A percentile compares a stretch with the other conserved stretches of the same genome.
Evolutionary conservation across 78 protist genomes (phyloP).

Genomic region (Anaeramoeba flamelloides): DNA sequence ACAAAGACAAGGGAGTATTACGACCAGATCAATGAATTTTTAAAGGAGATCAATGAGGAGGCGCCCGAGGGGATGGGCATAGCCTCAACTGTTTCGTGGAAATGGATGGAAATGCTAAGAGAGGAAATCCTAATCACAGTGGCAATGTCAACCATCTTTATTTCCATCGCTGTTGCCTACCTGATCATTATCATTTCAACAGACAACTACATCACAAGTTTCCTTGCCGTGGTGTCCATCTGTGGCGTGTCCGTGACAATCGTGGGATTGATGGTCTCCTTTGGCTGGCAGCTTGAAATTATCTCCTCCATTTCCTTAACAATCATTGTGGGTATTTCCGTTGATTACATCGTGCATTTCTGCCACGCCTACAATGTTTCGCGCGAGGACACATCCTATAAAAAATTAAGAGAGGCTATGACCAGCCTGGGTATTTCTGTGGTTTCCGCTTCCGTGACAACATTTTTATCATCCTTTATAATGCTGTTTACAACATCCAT

Average conservation of each 20-base stretch:
- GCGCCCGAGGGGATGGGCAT: no score
- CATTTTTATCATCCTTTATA: constrained; percentile 1
- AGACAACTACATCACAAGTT: neutral
- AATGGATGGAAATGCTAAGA: constrained; percentile 17
- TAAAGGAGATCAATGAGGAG: no score
- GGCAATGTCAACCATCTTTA: neutral
- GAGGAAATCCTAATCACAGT: neutral
- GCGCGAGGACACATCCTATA: neutral
- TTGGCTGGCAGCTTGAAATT: constrained; percentile 10
- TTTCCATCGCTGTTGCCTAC: neutral
- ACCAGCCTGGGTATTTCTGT: constrained; percentile 9
- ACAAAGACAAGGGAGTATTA: no score
- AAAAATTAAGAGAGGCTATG: constrained; percentile 5
- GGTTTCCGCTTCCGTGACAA: constrained; percentile 8
- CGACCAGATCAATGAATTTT: no score
- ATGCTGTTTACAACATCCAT: neutral
- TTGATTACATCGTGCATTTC: constrained; percentile 15
- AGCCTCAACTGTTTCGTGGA: no score
- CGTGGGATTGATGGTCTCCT: neutral
- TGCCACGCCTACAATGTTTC: neutral
- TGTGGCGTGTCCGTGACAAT: constrained; percentile 6
- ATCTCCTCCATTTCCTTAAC: constrained; percentile 13
- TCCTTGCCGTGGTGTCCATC: constrained; percentile 1
- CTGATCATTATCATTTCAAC: neutral
- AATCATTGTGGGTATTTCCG: constrained; percentile 19